These are phyloP conservation scores for Alternaria ventricosa DNA, from an alignment of 2,329 filamentous ascomycete species.

Conservation along the genomic window DNA sequence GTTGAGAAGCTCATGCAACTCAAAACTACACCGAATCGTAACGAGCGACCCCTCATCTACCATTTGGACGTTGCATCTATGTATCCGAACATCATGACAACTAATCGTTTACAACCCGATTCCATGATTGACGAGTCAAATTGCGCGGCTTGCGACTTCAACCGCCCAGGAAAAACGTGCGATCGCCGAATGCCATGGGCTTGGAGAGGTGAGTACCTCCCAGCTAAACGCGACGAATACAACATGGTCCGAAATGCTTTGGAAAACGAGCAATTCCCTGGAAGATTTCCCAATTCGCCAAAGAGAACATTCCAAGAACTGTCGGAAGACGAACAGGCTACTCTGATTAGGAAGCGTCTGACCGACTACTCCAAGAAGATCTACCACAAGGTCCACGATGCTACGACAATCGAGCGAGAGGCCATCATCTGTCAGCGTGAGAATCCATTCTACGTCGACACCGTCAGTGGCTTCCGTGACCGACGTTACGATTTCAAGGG, in stretches of 20 bases:
- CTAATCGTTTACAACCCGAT: conserved; percentile 94
- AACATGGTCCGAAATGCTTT: conserved; percentile 96
- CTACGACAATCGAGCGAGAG: conserved; percentile 88
- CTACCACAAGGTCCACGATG: conserved; percentile 98
- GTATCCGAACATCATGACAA: conserved; percentile 99
- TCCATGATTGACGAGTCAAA: conserved; percentile 98
- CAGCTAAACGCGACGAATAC: conserved; percentile 96
- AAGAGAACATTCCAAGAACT: conserved; percentile 81
- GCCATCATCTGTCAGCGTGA: conserved; percentile 98
- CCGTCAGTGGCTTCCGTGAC: conserved; percentile 94
- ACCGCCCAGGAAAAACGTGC: conserved; percentile 94
- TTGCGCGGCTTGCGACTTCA: conserved; percentile 98
- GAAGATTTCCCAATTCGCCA: conserved; percentile 73
- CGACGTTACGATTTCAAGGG: conserved; percentile 98
- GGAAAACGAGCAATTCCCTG: conserved; percentile 91
- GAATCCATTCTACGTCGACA: conserved; percentile 98
- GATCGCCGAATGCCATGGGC: conserved; percentile 94
- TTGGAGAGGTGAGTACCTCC: conserved; percentile 96
- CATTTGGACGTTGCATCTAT: conserved; percentile 98
- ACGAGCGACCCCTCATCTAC: conserved; percentile 89
- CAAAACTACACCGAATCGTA: conserved; percentile 82
- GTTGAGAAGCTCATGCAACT: conserved; percentile 71
- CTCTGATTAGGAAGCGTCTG: conserved; percentile 81
- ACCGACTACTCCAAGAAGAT: conserved; percentile 97
- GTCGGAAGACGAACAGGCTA: conserved; percentile 79